These are phyloP conservation scores for Trametes cingulata DNA, from an alignment of 768 basidiomycete genomes.

Conservation along the genomic window DNA sequence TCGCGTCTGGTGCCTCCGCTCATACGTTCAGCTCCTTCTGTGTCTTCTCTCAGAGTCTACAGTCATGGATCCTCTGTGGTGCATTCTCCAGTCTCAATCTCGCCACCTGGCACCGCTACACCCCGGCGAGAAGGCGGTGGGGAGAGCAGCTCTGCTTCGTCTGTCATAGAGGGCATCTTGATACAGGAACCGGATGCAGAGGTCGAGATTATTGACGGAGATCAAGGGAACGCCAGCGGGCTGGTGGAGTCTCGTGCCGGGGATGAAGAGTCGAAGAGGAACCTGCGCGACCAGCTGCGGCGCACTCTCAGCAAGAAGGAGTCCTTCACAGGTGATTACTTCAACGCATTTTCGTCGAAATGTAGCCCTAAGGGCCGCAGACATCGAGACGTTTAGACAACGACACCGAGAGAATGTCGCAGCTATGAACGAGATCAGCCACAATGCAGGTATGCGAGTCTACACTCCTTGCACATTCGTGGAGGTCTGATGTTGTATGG, in stretches of 20 bases:
- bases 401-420: slow-evolving; percentile 12
- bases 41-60: slow-evolving; percentile 58
- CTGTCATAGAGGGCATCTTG: slow-evolving; percentile 66
- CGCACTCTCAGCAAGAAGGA: slow-evolving; percentile 59
- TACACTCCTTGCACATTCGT: background rate
- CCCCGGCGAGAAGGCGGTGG: slow-evolving; percentile 9
- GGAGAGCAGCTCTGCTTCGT: slow-evolving; percentile 54
- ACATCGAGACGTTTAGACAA: slow-evolving; percentile 3
- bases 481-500: too few species aligned
- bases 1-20: slow-evolving; percentile 57
- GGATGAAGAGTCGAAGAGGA: slow-evolving; percentile 63
- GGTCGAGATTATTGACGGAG: slow-evolving; percentile 53
- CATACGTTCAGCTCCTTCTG: slow-evolving; percentile 53
- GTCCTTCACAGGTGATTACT: slow-evolving; percentile 47
- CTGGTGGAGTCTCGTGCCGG: slow-evolving; percentile 41
- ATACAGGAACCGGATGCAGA: slow-evolving; percentile 71
- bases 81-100: slow-evolving; percentile 19
- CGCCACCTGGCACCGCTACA: slow-evolving; percentile 9
- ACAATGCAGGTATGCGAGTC: slow-evolving; percentile 36
- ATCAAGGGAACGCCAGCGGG: slow-evolving; percentile 51
- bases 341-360: too few species aligned
- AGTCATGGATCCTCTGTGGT: slow-evolving; percentile 44
- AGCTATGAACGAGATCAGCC: slow-evolving; percentile 42
- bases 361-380: background rate
- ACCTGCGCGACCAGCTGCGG: slow-evolving; percentile 69